Conservation (phyloP, 164 flowering plant species). For the Macadamia tetraphylla region DNA sequence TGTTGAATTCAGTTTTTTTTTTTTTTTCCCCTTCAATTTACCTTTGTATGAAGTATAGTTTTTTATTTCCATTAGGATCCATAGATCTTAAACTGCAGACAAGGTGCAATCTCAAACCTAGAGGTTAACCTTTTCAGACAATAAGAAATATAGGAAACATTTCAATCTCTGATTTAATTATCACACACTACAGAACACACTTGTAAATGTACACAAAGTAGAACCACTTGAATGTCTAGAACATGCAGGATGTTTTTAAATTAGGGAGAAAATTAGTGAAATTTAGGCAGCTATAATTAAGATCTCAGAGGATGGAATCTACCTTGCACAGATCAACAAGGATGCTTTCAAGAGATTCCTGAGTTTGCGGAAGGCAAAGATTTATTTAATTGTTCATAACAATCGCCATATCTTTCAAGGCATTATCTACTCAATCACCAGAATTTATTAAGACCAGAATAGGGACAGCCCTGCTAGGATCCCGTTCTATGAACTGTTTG, state of each 20-base stretch:
- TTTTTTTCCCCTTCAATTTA: no score
- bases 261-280: no score
- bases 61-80: no score
- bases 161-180: no score
- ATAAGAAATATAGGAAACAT: background rate
- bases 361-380: constrained; percentile 62
- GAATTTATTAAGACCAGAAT: constrained; percentile 79
- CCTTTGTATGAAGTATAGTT: no score
- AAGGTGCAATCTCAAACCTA: no score
- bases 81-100: no score
- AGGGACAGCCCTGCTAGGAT: constrained; percentile 60
- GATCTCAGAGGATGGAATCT: background rate
- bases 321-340: constrained; percentile 90
- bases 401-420: constrained; percentile 87
- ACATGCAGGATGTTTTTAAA: background rate
- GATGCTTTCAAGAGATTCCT: constrained; percentile 81
- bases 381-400: constrained; percentile 87
- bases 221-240: background rate
- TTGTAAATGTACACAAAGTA: background rate
- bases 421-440: constrained; percentile 85
- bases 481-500: constrained; percentile 64
- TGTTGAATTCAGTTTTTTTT: background rate
- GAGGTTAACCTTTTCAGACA: background rate
- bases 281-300: background rate
- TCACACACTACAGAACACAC: background rate